Evolutionary conservation across 495 filamentous ascomycete genomes (phyloP).

Genomic region (Talaromyces trachyspermus): DNA sequence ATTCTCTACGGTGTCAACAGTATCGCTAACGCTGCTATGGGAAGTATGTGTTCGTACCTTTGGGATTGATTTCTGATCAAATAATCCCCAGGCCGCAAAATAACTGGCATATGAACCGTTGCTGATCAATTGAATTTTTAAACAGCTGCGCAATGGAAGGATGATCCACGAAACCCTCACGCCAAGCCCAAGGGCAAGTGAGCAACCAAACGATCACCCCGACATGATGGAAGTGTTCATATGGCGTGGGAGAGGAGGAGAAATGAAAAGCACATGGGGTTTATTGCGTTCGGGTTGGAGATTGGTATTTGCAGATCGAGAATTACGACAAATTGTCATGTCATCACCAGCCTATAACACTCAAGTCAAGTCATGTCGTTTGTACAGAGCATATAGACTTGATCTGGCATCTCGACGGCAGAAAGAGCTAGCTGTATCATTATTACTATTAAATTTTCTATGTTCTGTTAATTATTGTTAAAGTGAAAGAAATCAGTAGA

Average conservation of each 20-base stretch:
- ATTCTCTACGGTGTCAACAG: slow-evolving; percentile 85
- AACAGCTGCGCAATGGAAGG: slow-evolving; percentile 84
- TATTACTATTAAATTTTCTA: slow-evolving; percentile 3
- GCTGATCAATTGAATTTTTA: slow-evolving; percentile 8
- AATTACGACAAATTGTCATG: too few relatives aligned
- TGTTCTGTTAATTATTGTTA: too few relatives aligned
- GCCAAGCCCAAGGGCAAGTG: slow-evolving; percentile 45
- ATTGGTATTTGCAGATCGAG: too few relatives aligned
- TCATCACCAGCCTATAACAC: neutral
- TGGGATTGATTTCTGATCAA: neutral
- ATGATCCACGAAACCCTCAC: slow-evolving; percentile 87
- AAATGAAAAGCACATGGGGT: too few relatives aligned
- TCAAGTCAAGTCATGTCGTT: neutral
- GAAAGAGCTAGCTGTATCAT: slow-evolving; percentile 10
- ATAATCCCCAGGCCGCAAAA: too few relatives aligned
- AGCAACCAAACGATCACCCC: too few relatives aligned
- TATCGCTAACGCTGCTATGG: slow-evolving; percentile 58
- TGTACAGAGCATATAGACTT: slow-evolving; percentile 13
- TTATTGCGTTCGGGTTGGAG: too few relatives aligned
- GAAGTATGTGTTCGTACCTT: slow-evolving; percentile 51
- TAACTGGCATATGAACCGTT: slow-evolving; percentile 2
- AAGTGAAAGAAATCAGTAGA: too few relatives aligned
- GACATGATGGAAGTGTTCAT: too few relatives aligned
- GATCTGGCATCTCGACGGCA: slow-evolving; percentile 4
- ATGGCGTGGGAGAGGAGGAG: too few relatives aligned